These are phyloP conservation scores for Penicillium soppii DNA, from an alignment of 495 filamentous ascomycete species.

Conservation along the genomic window DNA sequence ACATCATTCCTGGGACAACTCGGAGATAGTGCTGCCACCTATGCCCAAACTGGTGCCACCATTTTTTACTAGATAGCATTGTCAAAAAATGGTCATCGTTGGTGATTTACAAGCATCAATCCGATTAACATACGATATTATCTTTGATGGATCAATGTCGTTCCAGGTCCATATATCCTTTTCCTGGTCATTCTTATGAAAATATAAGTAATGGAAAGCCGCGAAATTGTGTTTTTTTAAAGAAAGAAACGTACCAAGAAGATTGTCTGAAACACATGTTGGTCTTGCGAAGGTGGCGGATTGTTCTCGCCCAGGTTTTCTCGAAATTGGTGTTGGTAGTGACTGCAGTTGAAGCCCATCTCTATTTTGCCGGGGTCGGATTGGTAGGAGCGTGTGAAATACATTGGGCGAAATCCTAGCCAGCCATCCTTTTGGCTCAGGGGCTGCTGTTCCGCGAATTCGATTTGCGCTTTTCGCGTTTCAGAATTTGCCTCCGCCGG, in stretches of 20 bases:
- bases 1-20: conserved; percentile 78
- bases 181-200: conserved; percentile 55
- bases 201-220: neutral
- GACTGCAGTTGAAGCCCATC: conserved; percentile 84
- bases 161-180: conserved; percentile 67
- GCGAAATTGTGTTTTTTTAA: neutral
- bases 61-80: conserved; percentile 59
- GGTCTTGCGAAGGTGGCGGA: conserved; percentile 44
- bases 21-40: conserved; percentile 76
- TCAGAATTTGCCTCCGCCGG: conserved; percentile 48
- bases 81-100: too few relatives aligned
- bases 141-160: conserved; percentile 65
- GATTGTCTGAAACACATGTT: conserved; percentile 81
- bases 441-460: conserved; percentile 49
- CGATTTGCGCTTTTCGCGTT: conserved; percentile 48
- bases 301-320: conserved; percentile 39
- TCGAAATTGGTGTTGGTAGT: conserved; percentile 82
- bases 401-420: conserved; percentile 72
- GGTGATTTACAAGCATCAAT: too few relatives aligned
- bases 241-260: conserved; percentile 49
- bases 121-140: conserved; percentile 46
- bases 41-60: conserved; percentile 88
- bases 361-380: conserved; percentile 69
- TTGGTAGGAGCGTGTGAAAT: conserved; percentile 70
- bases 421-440: conserved; percentile 35